Base-by-base conservation (phyloP, 202 grass and related monocot species). In the Brachypodium distachyon region DNA sequence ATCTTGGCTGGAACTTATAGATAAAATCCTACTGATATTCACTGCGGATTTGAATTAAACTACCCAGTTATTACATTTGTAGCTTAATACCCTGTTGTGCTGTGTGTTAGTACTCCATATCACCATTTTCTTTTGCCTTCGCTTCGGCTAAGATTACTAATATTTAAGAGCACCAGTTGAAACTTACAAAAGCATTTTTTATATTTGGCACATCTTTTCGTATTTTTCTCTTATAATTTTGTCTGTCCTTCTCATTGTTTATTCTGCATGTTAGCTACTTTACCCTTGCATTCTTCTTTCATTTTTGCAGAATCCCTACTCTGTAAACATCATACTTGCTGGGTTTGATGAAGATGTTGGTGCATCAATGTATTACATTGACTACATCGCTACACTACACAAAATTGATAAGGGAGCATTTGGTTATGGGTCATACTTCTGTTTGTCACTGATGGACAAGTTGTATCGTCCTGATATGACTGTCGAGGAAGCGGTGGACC, bases 341-440 rank as follows among this genome's bases (percentile, higher is more conserved):
- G 96, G 96, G 34, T 99, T 93, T 33, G 92, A 99, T 63, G 80
- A 93, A 77, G 83, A 87, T 44, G 77, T 83, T 53, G 92, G 96
- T 0, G 78, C 92, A 32, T 99, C 96, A 22, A 43, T 99, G 69
- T 99, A 91, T 73, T 99, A 99, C 72, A 99, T 99, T 0, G 96
- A 96, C 72, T 99, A 96, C 78, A 99, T 96, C 23, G 87, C 89
- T 10, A 99, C 92, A 2, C 38, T 99, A 4, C 92, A 96, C 83
- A 99, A 99, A 58, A 89, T 99, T 32, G 96, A 96, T 25, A 99
- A 99, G 12, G 96, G 96, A 0, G 96, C 87, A 54, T 99, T 99
- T 43, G 96, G 96, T 9, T 99, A 89, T 0, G 96, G 85, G 9
- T 96, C 87, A 0, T 96, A 92, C 38, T 99, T 99, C 57, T 80